These are phyloP conservation scores for Zymoseptoria passerinii DNA, from an alignment of 2,329 filamentous ascomycete genomes.

Conservation along the genomic window DNA sequence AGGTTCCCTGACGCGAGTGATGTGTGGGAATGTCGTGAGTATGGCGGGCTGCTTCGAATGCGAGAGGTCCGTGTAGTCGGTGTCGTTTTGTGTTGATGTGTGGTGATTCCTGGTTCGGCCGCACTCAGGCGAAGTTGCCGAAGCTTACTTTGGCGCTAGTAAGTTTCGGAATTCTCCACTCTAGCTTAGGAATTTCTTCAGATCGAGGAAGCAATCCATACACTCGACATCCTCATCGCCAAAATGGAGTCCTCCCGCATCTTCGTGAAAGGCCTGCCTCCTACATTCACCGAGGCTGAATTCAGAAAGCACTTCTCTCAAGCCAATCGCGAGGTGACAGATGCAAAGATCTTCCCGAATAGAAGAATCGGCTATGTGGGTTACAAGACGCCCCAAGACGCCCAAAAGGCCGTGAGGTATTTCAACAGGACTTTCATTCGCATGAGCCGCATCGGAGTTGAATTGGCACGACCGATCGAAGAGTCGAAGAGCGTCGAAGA, in stretches of 20 bases:
- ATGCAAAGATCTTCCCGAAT: conserved; percentile 82
- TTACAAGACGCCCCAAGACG: conserved; percentile 75
- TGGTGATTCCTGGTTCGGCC: not conserved
- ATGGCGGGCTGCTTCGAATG: not conserved
- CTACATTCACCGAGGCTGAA: conserved; percentile 73
- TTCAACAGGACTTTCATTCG: conserved; percentile 94
- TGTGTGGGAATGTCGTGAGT: not conserved
- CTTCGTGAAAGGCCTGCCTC: conserved; percentile 67
- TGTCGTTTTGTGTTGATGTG: conserved; percentile 1
- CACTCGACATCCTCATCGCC: not conserved
- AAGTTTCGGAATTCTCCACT: not conserved
- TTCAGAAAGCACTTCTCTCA: conserved; percentile 79
- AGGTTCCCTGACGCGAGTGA: not conserved
- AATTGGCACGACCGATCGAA: conserved; percentile 69
- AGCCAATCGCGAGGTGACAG: conserved; percentile 68
- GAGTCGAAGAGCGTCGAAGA: conserved; percentile 32
- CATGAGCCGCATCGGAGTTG: conserved; percentile 88
- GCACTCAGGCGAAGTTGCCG: not conserved
- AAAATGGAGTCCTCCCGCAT: conserved; percentile 67
- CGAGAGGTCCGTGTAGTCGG: not conserved
- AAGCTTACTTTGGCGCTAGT: not conserved
- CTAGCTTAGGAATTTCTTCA: not conserved
- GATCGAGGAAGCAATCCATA: not conserved
- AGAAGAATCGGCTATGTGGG: conserved; percentile 93
- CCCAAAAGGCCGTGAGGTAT: conserved; percentile 77